Evolutionary conservation across 2,329 filamentous ascomycete species (phyloP).

Genomic region (Onygena corvina): DNA sequence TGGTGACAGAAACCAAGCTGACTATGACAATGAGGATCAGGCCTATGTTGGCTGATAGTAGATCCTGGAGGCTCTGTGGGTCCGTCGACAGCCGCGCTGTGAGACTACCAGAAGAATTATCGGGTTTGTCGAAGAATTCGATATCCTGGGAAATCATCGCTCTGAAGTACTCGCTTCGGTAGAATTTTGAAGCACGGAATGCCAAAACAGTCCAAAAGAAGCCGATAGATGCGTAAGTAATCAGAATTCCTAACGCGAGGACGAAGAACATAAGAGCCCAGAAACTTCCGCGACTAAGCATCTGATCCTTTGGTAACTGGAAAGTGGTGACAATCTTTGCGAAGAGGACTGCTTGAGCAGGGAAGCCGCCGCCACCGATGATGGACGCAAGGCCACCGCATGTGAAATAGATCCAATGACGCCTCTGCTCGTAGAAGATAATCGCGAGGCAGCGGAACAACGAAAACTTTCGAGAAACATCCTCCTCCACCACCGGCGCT

Average conservation of each 20-base stretch:
- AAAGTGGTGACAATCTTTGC: slow-evolving; percentile 20
- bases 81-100: slow-evolving; percentile 71
- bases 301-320: slow-evolving; percentile 15
- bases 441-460: slow-evolving; percentile 27
- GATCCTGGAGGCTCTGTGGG: slow-evolving; percentile 43
- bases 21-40: slow-evolving; percentile 64
- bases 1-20: slow-evolving; percentile 59
- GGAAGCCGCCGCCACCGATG: slow-evolving; percentile 33
- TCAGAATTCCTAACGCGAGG: slow-evolving; percentile 28
- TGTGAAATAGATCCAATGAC: slow-evolving; percentile 30
- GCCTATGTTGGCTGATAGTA: slow-evolving; percentile 68
- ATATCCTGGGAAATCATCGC: slow-evolving; percentile 23
- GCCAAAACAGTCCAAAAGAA: slow-evolving; percentile 16
- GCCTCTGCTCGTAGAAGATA: slow-evolving; percentile 27
- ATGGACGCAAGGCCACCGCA: slow-evolving; percentile 26
- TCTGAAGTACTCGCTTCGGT: slow-evolving; percentile 19
- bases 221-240: slow-evolving; percentile 19
- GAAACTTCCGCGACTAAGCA: slow-evolving; percentile 29
- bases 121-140: slow-evolving; percentile 19
- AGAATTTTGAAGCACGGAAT: slow-evolving; percentile 13
- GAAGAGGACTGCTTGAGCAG: slow-evolving; percentile 37
- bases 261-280: slow-evolving; percentile 40
- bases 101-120: slow-evolving; percentile 40
- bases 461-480: slow-evolving; percentile 15
- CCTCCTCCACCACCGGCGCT: background rate